Evolutionary conservation across 306 rosid species (phyloP).

Genomic region (Lupinus albus): DNA sequence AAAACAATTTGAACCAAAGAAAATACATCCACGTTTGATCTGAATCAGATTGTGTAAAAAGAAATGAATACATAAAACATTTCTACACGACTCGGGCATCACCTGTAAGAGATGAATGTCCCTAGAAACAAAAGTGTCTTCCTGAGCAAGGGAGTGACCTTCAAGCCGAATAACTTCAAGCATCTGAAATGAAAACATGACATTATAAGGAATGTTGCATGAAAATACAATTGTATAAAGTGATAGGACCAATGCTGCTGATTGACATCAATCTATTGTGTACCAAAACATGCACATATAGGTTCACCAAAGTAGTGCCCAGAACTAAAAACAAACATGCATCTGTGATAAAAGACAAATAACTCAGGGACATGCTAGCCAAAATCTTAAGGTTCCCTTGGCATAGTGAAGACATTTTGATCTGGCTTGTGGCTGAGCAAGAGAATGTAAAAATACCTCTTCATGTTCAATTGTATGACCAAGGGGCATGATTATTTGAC

Average conservation of each 20-base stretch:
- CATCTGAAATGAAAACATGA: constrained; percentile 54
- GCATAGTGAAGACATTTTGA: background rate
- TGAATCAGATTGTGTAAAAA: background rate
- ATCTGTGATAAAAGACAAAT: constrained; percentile 5
- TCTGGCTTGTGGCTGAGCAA: background rate
- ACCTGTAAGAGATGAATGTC: constrained; percentile 99
- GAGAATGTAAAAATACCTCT: constrained; percentile 60
- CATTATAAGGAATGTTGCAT: constrained; percentile 11
- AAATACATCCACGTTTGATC: background rate
- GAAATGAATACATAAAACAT: background rate
- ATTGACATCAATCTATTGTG: background rate
- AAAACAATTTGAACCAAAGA: constrained; percentile 23
- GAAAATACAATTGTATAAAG: background rate
- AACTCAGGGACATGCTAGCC: background rate
- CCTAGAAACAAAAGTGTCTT: constrained; percentile 81
- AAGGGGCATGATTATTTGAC: constrained; percentile 96
- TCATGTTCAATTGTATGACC: constrained; percentile 96
- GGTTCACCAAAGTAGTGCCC: constrained; percentile 18
- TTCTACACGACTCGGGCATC: constrained; percentile 19
- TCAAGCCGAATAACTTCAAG: constrained; percentile 94
- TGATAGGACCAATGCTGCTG: background rate
- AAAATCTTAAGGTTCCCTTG: background rate
- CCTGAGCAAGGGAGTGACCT: constrained; percentile 88
- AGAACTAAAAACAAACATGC: constrained; percentile 25
- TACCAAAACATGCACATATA: background rate